Percentiles rank a stretch among this genome's conserved stretches.
These are phyloP conservation scores for Chiua virens DNA, from an alignment of 768 basidiomycete genomes.

Conservation along the genomic window DNA sequence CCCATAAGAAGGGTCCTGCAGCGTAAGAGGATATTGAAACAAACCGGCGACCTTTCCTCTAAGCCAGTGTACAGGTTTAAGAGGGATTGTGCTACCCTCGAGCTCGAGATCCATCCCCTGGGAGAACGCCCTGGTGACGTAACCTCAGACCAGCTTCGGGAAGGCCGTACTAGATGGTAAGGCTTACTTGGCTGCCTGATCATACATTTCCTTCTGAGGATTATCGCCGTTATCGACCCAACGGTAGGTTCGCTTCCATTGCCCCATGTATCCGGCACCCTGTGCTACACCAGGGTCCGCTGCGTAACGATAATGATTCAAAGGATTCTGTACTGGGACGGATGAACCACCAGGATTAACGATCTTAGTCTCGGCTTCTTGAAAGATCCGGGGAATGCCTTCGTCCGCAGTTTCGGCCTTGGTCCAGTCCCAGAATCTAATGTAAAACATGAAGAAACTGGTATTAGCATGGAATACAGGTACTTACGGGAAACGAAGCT, in stretches of 20 bases:
- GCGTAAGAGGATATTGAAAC: slow-evolving; percentile 16
- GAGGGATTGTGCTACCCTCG: not conserved
- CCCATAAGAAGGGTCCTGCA: slow-evolving; percentile 6
- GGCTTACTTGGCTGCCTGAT: slow-evolving; percentile 9
- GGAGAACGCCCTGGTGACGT: slow-evolving; percentile 3
- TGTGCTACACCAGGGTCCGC: not conserved
- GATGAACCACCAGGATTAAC: not conserved
- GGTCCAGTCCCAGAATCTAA: slow-evolving; percentile 15
- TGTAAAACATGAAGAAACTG: not conserved
- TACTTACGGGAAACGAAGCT: slow-evolving; percentile 19
- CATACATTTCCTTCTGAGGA: slow-evolving; percentile 11
- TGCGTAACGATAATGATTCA: not conserved
- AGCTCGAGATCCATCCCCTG: not conserved
- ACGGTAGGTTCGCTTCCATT: slow-evolving; percentile 12
- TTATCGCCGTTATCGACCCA: slow-evolving; percentile 3
- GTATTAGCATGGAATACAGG: not conserved
- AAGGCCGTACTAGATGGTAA: not conserved
- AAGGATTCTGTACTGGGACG: not conserved
- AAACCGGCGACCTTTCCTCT: slow-evolving; percentile 13
- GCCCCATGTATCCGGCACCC: not conserved
- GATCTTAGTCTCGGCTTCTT: not conserved
- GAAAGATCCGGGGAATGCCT: not conserved
- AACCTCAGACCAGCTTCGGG: not conserved
- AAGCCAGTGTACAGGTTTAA: slow-evolving; percentile 12
- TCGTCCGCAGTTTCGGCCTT: not conserved